Conservation (phyloP, 306 rosid genomes). For the Rubus idaeus region DNA sequence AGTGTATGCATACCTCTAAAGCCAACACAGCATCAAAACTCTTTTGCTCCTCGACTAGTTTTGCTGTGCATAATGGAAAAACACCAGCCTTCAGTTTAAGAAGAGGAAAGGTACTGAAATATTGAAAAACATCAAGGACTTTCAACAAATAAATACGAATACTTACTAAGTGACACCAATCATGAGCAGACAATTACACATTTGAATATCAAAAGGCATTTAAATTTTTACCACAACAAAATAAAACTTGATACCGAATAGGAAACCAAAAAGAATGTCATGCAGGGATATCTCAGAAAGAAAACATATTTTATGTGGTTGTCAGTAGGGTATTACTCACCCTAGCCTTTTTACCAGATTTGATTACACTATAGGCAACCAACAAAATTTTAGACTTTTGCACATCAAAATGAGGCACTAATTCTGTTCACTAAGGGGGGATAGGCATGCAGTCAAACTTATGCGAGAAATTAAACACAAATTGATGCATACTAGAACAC, state of each 20-base stretch:
- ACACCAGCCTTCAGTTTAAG: neutral
- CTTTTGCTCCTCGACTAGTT: constrained; percentile 75
- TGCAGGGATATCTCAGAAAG: neutral
- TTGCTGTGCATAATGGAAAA: constrained; percentile 54
- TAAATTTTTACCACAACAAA: neutral
- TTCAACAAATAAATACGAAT: neutral
- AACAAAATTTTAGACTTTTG: neutral
- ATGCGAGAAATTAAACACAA: constrained; percentile 15
- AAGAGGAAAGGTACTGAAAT: neutral
- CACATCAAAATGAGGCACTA: neutral
- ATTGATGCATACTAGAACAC: neutral
- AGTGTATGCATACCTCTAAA: constrained; percentile 54
- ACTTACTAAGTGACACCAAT: neutral
- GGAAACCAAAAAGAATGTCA: neutral
- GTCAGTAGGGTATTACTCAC: neutral
- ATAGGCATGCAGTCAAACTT: neutral
- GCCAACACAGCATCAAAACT: constrained; percentile 84
- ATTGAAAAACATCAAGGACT: no score
- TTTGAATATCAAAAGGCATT: neutral
- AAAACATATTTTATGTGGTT: neutral
- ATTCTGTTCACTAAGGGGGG: neutral
- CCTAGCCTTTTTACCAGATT: neutral
- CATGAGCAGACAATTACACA: neutral
- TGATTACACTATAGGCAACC: neutral
- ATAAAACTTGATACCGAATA: neutral